These are phyloP conservation scores for Tylopilus orsonianus DNA, from an alignment of 1,284 basidiomycete species.

Conservation along the genomic window DNA sequence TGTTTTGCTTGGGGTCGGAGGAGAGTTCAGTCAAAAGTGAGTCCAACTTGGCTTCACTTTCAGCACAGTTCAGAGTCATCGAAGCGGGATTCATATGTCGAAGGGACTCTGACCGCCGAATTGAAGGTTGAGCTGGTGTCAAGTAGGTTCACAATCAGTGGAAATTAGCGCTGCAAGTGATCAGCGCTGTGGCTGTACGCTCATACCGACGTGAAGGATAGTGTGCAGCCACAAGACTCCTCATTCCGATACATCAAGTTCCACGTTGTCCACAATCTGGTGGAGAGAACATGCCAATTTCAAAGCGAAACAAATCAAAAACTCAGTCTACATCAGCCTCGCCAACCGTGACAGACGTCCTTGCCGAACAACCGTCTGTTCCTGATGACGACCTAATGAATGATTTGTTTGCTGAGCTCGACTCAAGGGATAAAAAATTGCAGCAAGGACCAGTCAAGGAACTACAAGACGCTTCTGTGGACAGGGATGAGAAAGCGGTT, in stretches of 20 bases:
- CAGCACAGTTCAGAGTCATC: conserved; percentile 22
- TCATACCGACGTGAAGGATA: background rate
- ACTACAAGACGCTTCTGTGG: conserved; percentile 46
- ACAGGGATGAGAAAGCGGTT: conserved; percentile 39
- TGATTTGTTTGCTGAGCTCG: conserved; percentile 71
- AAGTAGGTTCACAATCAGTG: conserved; percentile 1
- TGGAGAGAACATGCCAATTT: conserved; percentile 39
- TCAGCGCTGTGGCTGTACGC: conserved; percentile 14
- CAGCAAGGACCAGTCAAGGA: conserved; percentile 51
- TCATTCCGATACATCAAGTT: background rate
- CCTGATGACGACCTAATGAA: conserved; percentile 62
- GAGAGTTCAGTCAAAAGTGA: conserved; percentile 39
- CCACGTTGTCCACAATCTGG: too few relatives aligned
- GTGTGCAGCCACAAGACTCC: conserved; percentile 12
- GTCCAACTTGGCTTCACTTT: conserved; percentile 29
- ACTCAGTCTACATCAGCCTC: conserved; percentile 38
- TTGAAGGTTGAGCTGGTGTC: background rate
- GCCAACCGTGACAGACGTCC: conserved; percentile 18
- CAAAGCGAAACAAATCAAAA: conserved; percentile 54
- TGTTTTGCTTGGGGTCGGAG: conserved; percentile 34
- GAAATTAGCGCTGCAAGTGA: conserved; percentile 9
- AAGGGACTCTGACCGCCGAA: background rate
- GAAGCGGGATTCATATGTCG: conserved; percentile 25
- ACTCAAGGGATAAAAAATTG: conserved; percentile 53
- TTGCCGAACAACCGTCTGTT: conserved; percentile 20